phyloP scores from a whole-genome alignment of 148 eudicot species.

The Fagopyrum tataricum region DNA sequence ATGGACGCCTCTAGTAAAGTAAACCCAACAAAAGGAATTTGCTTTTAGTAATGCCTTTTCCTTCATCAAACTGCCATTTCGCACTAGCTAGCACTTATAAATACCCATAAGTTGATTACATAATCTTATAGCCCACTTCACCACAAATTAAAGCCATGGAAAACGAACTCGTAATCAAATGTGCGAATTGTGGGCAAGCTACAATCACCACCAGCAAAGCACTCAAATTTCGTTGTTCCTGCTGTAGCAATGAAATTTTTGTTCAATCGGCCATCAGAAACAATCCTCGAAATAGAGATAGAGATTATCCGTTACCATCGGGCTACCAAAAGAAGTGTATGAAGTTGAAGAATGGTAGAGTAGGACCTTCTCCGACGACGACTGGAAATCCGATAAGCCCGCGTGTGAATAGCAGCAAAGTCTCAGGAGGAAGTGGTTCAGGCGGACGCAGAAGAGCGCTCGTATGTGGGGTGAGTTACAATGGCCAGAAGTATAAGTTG shows the following conservation, averaged over 20 bases:
- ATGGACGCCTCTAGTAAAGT: no score
- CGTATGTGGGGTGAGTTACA: slow-evolving; percentile 68
- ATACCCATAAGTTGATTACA: neutral
- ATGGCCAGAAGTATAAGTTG: slow-evolving; percentile 38
- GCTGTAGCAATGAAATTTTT: slow-evolving; percentile 21
- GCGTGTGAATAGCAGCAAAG: neutral
- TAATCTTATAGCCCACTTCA: neutral
- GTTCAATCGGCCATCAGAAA: slow-evolving; percentile 12
- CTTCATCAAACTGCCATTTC: no score
- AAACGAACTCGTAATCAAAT: neutral
- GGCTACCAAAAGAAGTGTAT: neutral
- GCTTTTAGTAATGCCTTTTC: no score
- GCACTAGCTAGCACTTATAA: no score
- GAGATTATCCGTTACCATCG: neutral
- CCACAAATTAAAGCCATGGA: neutral
- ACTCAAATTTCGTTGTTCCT: slow-evolving; percentile 23
- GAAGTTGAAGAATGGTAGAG: neutral
- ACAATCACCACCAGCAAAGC: slow-evolving; percentile 13
- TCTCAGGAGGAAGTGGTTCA: neutral
- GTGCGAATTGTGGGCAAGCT: neutral
- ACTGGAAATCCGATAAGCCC: neutral
- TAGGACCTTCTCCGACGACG: neutral
- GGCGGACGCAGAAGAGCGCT: slow-evolving; percentile 42
- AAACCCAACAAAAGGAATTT: no score
- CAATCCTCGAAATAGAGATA: neutral